phyloP scores from a whole-genome alignment of 164 flowering plant genomes.

The Cinnamomum chago region DNA sequence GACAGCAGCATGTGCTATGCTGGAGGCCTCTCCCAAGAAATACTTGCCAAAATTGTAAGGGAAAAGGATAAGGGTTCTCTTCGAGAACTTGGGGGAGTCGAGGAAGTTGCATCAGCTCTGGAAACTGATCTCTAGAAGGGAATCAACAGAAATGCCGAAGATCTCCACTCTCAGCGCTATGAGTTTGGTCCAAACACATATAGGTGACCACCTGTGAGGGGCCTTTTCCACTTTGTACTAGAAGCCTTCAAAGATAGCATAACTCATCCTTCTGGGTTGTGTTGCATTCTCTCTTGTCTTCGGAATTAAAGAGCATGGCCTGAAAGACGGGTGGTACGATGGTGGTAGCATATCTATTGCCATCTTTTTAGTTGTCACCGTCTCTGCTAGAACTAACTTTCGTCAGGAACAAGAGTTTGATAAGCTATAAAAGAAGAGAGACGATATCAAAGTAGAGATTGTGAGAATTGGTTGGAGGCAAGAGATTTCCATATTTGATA shows the following conservation, averaged over 20 bases:
- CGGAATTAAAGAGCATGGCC: conserved; percentile 40
- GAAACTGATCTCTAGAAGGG: conserved; percentile 37
- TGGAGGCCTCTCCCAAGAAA: conserved; percentile 7
- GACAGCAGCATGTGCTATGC: background rate
- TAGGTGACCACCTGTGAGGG: conserved; percentile 24
- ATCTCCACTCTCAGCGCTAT: conserved; percentile 20
- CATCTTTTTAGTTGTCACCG: conserved; percentile 34
- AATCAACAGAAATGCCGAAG: conserved; percentile 27
- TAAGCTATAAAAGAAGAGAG: conserved; percentile 25
- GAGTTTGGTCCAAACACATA: conserved; percentile 44
- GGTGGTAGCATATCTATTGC: conserved; percentile 47
- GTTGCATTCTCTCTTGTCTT: conserved; percentile 40
- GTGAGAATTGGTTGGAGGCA: conserved; percentile 31
- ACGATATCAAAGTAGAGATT: conserved; percentile 33
- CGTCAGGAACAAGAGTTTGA: conserved; percentile 33
- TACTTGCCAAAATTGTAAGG: conserved; percentile 30
- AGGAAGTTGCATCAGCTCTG: conserved; percentile 33
- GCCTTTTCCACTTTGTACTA: conserved; percentile 28
- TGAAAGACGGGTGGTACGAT: conserved; percentile 46
- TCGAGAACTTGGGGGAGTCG: conserved; percentile 32
- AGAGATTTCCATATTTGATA: conserved; percentile 27
- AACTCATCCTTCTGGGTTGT: conserved; percentile 34
- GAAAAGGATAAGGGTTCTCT: conserved; percentile 26
- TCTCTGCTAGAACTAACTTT: conserved; percentile 34
- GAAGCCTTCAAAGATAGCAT: conserved; percentile 45